Conservation (phyloP, 1,284 basidiomycete genomes). For the Acaromyces ingoldii region DNA sequence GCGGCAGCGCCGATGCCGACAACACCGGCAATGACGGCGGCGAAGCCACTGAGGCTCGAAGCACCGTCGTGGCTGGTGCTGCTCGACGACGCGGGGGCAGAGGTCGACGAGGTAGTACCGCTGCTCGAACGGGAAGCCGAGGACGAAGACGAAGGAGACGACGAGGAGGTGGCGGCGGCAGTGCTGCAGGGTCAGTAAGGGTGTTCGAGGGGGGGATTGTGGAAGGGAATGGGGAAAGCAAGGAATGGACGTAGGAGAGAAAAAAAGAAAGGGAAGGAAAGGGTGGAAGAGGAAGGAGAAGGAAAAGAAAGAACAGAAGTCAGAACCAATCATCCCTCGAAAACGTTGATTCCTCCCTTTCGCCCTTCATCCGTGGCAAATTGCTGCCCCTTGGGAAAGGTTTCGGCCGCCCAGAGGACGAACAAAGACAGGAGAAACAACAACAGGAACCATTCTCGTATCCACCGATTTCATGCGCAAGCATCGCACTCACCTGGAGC, state of each 20-base stretch:
- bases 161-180: slow-evolving; percentile 1
- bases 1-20: slow-evolving; percentile 12
- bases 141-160: background rate
- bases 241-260: background rate
- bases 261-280: background rate
- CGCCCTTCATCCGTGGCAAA: no score
- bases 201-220: background rate
- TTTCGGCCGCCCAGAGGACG: no score
- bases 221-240: background rate
- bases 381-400: no score
- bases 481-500: no score
- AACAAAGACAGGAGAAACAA: no score
- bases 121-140: background rate
- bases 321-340: no score
- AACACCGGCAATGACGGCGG: slow-evolving; percentile 10
- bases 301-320: background rate
- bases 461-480: no score
- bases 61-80: slow-evolving; percentile 1
- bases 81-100: slow-evolving; percentile 1
- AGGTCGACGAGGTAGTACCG: slow-evolving; percentile 1
- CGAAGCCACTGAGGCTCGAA: slow-evolving; percentile 4
- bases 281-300: background rate
- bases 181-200: background rate
- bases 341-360: no score
- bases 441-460: no score